phyloP scores from a whole-genome alignment of 768 basidiomycete genomes.

The Clitopilus hobsonii region DNA sequence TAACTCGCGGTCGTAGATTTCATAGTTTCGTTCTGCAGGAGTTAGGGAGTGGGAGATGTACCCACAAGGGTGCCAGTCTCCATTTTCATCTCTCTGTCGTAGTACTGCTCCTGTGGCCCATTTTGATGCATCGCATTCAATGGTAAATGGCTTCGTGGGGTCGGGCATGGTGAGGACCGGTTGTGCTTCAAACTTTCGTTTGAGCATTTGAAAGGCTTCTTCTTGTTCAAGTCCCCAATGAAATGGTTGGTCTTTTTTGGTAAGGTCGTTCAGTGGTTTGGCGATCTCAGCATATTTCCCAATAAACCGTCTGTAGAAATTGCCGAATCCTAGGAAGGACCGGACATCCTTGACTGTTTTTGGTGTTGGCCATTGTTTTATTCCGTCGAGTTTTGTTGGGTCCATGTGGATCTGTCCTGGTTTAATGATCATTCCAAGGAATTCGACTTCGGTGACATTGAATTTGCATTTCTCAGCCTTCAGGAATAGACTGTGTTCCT shows the following conservation, averaged over 20 bases:
- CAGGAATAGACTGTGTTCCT: conserved; percentile 18
- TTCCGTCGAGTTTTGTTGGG: conserved; percentile 25
- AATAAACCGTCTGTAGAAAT: conserved; percentile 33
- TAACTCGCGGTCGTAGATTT: conserved; percentile 2
- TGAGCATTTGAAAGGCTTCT: conserved; percentile 22
- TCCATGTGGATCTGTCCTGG: conserved; percentile 28
- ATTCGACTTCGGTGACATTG: too few relatives aligned
- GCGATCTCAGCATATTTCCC: conserved; percentile 21
- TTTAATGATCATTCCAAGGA: too few relatives aligned
- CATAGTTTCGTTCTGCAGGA: too few relatives aligned
- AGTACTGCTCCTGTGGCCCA: conserved; percentile 26
- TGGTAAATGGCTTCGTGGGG: conserved; percentile 12
- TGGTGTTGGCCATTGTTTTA: conserved; percentile 36
- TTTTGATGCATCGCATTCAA: conserved; percentile 26
- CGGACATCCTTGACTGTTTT: too few relatives aligned
- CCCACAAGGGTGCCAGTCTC: neutral
- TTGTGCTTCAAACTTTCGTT: conserved; percentile 15
- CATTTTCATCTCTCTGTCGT: conserved; percentile 17
- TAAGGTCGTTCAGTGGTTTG: conserved; percentile 20
- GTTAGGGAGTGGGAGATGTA: too few relatives aligned
- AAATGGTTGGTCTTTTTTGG: conserved; percentile 15
- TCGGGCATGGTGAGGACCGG: conserved; percentile 17
- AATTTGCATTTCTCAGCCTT: conserved; percentile 17
- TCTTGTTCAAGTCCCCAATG: conserved; percentile 16
- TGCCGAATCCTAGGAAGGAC: conserved; percentile 38